Evolutionary conservation across 257 asterid species (phyloP).

Genomic region (Jacaranda copaia): DNA sequence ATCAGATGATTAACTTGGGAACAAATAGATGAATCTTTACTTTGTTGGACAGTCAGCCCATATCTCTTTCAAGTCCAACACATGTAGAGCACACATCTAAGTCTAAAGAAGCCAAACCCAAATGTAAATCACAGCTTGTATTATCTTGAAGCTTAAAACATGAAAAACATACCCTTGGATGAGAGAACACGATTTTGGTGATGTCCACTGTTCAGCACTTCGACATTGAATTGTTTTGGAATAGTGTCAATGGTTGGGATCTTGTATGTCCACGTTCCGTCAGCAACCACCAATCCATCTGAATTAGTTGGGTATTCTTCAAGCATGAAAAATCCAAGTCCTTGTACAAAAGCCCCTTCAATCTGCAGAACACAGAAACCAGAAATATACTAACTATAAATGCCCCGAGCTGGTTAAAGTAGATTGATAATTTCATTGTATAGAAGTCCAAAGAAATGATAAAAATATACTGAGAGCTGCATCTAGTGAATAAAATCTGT

Average conservation of each 20-base stretch:
- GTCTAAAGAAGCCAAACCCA: background rate
- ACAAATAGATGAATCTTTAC: too few species aligned
- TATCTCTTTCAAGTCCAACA: too few species aligned
- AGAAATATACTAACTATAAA: background rate
- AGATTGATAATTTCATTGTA: too few species aligned
- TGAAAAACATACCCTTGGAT: constrained; percentile 61
- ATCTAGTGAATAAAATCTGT: too few species aligned
- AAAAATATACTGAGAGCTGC: too few species aligned
- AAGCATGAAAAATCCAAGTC: constrained; percentile 77
- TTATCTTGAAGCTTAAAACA: background rate
- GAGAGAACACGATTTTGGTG: constrained; percentile 69
- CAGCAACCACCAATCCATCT: constrained; percentile 58
- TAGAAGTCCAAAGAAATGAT: too few species aligned
- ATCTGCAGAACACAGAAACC: constrained; percentile 49
- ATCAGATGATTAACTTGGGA: too few species aligned
- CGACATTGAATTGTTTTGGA: constrained; percentile 63
- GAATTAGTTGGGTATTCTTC: constrained; percentile 65
- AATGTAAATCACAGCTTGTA: background rate
- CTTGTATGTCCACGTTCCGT: constrained; percentile 78
- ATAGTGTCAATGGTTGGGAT: constrained; percentile 79
- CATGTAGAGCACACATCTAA: too few species aligned
- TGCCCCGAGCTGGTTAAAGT: background rate
- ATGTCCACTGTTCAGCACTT: constrained; percentile 65
- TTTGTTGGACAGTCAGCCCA: too few species aligned
- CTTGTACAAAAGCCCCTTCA: constrained; percentile 85